Evolutionary conservation across 1,139 yeast genomes (phyloP).

Genomic region (Kurtzmaniella quercitrusa): DNA sequence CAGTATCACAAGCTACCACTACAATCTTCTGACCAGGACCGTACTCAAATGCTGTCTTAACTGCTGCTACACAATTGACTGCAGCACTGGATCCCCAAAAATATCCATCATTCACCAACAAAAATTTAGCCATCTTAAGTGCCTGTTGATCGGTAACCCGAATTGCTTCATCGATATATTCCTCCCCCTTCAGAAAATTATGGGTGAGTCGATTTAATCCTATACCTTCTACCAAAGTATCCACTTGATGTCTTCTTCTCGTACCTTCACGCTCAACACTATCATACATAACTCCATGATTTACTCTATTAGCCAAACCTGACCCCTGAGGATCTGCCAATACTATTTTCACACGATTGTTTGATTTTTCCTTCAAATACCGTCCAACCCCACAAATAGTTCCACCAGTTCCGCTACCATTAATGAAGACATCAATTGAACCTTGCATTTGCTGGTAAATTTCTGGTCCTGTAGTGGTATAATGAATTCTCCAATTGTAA

Average conservation of each 20-base stretch:
- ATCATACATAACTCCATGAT: slow-evolving; percentile 92
- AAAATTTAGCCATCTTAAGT: slow-evolving; percentile 76
- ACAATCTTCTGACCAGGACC: slow-evolving; percentile 72
- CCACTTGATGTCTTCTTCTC: slow-evolving; percentile 92
- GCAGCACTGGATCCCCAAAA: slow-evolving; percentile 93
- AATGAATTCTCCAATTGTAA: slow-evolving; percentile 84
- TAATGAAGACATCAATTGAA: slow-evolving; percentile 65
- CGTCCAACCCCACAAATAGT: slow-evolving; percentile 87
- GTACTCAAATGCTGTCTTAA: slow-evolving; percentile 52
- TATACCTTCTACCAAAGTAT: slow-evolving; percentile 89
- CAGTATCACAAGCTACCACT: slow-evolving; percentile 91
- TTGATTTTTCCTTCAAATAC: slow-evolving; percentile 50
- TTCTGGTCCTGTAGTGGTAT: slow-evolving; percentile 84
- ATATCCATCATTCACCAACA: slow-evolving; percentile 80
- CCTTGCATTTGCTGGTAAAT: slow-evolving; percentile 67
- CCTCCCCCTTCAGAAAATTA: slow-evolving; percentile 72
- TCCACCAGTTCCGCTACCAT: slow-evolving; percentile 74
- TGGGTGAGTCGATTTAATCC: slow-evolving; percentile 84
- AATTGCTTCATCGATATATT: slow-evolving; percentile 69
- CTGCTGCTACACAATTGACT: slow-evolving; percentile 88
- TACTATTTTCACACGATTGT: slow-evolving; percentile 38
- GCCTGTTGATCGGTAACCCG: slow-evolving; percentile 81
- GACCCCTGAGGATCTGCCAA: slow-evolving; percentile 96
- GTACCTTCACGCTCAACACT: slow-evolving; percentile 87
- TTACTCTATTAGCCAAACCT: slow-evolving; percentile 80